Conservation (phyloP, 176 grass and related monocot species). For the Aechmea fasciata region DNA sequence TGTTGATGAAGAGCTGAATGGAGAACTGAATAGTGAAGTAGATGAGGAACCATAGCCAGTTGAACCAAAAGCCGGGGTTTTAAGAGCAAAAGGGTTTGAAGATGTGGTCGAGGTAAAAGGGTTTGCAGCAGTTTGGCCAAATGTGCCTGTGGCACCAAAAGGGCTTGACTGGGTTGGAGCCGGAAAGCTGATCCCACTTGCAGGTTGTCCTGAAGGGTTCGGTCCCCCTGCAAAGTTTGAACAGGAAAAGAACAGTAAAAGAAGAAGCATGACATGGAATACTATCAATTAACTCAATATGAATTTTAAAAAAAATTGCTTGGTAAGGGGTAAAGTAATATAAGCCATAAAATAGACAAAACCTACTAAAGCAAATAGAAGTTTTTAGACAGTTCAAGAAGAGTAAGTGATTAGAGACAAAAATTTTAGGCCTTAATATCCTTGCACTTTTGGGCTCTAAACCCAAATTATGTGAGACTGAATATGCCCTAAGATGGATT, state of each 20-base stretch:
- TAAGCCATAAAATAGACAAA: not conserved
- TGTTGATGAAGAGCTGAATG: conserved; percentile 11
- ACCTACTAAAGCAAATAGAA: too few relatives aligned
- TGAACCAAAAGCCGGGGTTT: conserved; percentile 29
- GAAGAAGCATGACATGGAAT: not conserved
- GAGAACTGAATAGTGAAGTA: conserved; percentile 23
- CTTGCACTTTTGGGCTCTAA: too few relatives aligned
- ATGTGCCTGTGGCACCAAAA: conserved; percentile 22
- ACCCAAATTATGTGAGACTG: too few relatives aligned
- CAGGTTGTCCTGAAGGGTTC: conserved; percentile 42
- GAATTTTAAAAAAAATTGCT: not conserved
- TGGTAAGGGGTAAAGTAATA: conserved; percentile 12
- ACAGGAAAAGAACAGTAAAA: conserved; percentile 11
- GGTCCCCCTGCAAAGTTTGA: conserved; percentile 60
- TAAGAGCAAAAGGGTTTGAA: conserved; percentile 48
- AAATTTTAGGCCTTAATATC: too few relatives aligned
- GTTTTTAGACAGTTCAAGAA: too few relatives aligned
- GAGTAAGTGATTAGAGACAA: too few relatives aligned
- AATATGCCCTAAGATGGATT: too few relatives aligned
- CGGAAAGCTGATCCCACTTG: conserved; percentile 15
- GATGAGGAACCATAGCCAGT: conserved; percentile 38
- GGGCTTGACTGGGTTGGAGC: conserved; percentile 12
- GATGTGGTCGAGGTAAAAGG: conserved; percentile 26
- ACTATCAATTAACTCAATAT: not conserved
- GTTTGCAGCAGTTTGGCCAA: conserved; percentile 33